phyloP scores from a whole-genome alignment of 371 early-diverging fungal genomes.

The Vairimorpha necatrix region DNA sequence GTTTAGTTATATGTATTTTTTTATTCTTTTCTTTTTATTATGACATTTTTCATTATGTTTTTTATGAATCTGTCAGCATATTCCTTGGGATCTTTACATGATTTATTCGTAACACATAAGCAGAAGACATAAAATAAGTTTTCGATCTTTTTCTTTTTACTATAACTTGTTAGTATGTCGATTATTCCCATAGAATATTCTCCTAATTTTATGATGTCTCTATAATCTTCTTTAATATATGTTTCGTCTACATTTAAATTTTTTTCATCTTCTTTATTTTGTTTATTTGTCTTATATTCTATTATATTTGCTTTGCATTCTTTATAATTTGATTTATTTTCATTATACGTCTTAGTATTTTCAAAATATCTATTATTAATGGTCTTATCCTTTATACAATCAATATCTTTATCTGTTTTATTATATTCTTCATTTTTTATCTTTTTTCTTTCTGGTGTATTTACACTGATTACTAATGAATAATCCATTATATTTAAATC shows the following conservation, averaged over 20 bases:
- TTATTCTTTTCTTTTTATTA: background rate
- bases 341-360: background rate
- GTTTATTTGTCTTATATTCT: background rate
- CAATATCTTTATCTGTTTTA: no score
- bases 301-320: no score
- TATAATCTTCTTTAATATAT: background rate
- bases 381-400: no score
- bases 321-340: background rate
- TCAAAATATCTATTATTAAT: background rate
- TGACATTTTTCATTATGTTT: constrained; percentile 20
- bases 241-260: background rate
- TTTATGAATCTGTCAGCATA: constrained; percentile 47
- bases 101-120: constrained; percentile 29
- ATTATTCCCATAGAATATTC: constrained; percentile 49
- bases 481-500: constrained; percentile 56
- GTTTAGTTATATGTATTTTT: no score
- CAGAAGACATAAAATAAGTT: constrained; percentile 33
- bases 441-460: no score
- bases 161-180: constrained; percentile 54
- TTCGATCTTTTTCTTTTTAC: constrained; percentile 38
- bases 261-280: background rate
- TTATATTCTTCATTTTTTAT: no score
- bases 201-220: background rate
- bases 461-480: constrained; percentile 36
- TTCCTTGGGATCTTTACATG: constrained; percentile 42